A percentile compares a stretch with the other conserved stretches of the same genome.
Conservation (phyloP, 129 eudicot genomes). For the Flaveria trinervia region DNA sequence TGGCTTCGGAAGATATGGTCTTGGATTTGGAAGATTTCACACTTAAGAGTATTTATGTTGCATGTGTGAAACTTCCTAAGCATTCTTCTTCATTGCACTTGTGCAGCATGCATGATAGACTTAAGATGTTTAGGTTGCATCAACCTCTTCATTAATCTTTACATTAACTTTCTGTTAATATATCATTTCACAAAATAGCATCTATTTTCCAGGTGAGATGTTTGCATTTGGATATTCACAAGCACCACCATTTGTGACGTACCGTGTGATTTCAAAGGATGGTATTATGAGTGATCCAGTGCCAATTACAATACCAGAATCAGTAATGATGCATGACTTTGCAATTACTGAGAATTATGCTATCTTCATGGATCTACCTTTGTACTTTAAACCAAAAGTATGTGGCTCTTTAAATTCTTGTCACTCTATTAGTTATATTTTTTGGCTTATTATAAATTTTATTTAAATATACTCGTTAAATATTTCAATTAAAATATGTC, state of each 20-base stretch:
- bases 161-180: background rate
- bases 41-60: too few species aligned
- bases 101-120: too few species aligned
- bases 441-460: background rate
- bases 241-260: slow-evolving; percentile 72
- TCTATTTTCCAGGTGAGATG: slow-evolving; percentile 77
- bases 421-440: slow-evolving; percentile 4
- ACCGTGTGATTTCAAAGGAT: slow-evolving; percentile 87
- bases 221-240: slow-evolving; percentile 91
- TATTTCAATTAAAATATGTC: background rate
- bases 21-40: too few species aligned
- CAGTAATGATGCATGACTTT: slow-evolving; percentile 96
- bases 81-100: too few species aligned
- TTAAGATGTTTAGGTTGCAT: too few species aligned
- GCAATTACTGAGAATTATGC: slow-evolving; percentile 97
- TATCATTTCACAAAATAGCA: background rate
- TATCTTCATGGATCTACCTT: slow-evolving; percentile 89
- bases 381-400: slow-evolving; percentile 85
- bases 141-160: too few species aligned
- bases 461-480: background rate
- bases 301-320: slow-evolving; percentile 75
- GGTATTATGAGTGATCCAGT: slow-evolving; percentile 94
- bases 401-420: background rate
- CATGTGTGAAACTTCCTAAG: too few species aligned
- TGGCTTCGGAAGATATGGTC: too few species aligned